Base-by-base conservation (phyloP, 1,284 basidiomycete species). In the Rugosomyces carneus region DNA sequence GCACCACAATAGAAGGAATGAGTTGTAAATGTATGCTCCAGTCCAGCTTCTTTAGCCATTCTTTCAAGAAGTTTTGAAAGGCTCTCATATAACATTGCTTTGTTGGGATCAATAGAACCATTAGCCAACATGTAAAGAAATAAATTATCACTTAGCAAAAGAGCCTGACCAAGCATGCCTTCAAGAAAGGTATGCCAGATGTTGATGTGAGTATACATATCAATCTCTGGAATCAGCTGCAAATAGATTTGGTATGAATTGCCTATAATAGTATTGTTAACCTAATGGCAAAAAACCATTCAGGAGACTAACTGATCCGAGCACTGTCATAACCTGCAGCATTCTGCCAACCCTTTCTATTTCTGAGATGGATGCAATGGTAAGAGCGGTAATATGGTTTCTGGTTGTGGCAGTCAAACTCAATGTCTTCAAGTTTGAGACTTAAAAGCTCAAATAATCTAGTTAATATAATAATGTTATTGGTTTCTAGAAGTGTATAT, bases 1-100 rank as follows among this genome's bases (percentile, higher is more conserved):
- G 67, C 67, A 19, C 67, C 65, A 6, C 60, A 44, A 4, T 59
- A 53, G 24, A 65, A 61, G 24, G 57, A 65, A 48, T 70, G 67
- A 0, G 68, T 70, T 0, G 64, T 63, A 45, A 59, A 65, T 1
- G 42, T 37, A 18, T 54, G 55, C 7, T 45, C 15, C 20, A 66
- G 52, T 1, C 50, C 55, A 0, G 63, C 61, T 1, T 45, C 55
- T 0, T 35, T 6, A 0, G 56, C 40, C 36, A 64, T 61, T 29
- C 60, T 48, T 1, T 50, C 49, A 8, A 70, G 45, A 35, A 58
- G 48, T 9, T 53, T 55, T 39, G 63, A 61, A 1, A 63, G 45
- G 1, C 40, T 42, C 8, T 66, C 52, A 18, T 65, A 57, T n/a
- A 53, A 59, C 44, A 67, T 58, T 0, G 35, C 45, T 15, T 47